Evolutionary conservation across 208 protist genomes (phyloP), one percentile per base, ranked within the genome.

Genomic region (Wallacemonas sp.): DNA sequence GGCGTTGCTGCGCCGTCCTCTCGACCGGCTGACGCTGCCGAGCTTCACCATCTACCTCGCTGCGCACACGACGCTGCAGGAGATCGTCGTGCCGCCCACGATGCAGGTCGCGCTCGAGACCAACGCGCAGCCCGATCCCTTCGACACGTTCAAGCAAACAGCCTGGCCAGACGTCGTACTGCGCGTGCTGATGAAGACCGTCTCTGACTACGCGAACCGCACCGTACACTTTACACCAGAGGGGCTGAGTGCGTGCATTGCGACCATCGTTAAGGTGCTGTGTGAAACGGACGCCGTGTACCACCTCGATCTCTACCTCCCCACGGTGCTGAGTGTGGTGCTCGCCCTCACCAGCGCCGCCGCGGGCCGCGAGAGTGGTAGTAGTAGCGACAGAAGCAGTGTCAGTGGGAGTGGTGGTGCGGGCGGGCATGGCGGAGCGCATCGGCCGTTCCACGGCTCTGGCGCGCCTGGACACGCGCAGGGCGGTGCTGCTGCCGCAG

Each of bases 131-230:
- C 46, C 56, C 2, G 48, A 62, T 38, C 41, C 55, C 34, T 70
- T 78, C 48, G 19, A 19, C 17, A 41, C 72, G 29, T 79, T 85
- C 55, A 77, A 65, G 9, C 67, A 74, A 33, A 19, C 49, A 16
- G 55, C 78, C 43, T 94, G 88, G 88, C 85, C 84, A 11, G 84
- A 94, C 48, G 72, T 76, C 60, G 78, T 94, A 34, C 47, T 94
- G 46, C 70, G 71, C 21, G 82, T 84, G 17, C 65, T 94, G 6
- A 52, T 91, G 57, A 75, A 72, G 33, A 81, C 82, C 49, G 65
- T 85, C 26, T 83, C 78, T 0, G 82, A 80, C 32, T 83, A 83
- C 64, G 32, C 86, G 23, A 87, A 78, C 49, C 71, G 75, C 54
- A 82, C 85, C 49, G 68, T 82, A 39, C 78, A 69, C 44, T 81